Percentiles rank a stretch among this genome's conserved stretches.
These are phyloP conservation scores for Tuber indicum DNA, from an alignment of 495 filamentous ascomycete genomes.

Conservation along the genomic window DNA sequence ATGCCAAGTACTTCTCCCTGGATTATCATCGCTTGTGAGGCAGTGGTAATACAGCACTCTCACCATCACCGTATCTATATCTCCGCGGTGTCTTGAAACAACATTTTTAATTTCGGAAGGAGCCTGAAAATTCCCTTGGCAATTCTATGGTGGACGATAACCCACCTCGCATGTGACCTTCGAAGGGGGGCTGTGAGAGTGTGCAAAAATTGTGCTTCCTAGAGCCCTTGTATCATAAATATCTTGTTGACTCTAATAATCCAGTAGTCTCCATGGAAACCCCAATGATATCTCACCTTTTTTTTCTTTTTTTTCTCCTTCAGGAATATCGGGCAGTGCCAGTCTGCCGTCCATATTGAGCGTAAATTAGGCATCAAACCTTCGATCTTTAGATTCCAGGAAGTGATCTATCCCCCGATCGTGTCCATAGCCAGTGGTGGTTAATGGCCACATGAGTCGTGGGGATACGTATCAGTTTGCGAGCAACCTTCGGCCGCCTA, in stretches of 20 bases:
- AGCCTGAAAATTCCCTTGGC: background rate
- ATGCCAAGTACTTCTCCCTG: background rate
- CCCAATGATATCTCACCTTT: background rate
- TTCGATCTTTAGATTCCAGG: too few relatives aligned
- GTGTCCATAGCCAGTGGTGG: too few relatives aligned
- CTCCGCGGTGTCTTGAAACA: background rate
- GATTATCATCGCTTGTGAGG: background rate
- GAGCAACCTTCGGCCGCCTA: too few relatives aligned
- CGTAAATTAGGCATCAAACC: too few relatives aligned
- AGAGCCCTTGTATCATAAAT: slow-evolving; percentile 23
- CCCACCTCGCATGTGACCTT: background rate
- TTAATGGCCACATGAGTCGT: too few relatives aligned
- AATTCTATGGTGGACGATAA: background rate
- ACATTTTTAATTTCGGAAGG: background rate
- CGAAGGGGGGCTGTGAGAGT: background rate
- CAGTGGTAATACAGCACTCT: background rate
- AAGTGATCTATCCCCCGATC: too few relatives aligned
- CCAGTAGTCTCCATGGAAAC: background rate
- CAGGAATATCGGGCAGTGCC: too few relatives aligned
- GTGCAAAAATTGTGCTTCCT: background rate
- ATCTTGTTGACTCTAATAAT: background rate
- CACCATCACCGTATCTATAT: background rate
- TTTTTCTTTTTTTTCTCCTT: too few relatives aligned
- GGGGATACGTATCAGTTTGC: too few relatives aligned
- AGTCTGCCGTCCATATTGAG: too few relatives aligned